Percentiles rank a stretch among this genome's conserved stretches.
Evolutionary conservation across 306 rosid species (phyloP).

Genomic region (Ziziphus jujuba): DNA sequence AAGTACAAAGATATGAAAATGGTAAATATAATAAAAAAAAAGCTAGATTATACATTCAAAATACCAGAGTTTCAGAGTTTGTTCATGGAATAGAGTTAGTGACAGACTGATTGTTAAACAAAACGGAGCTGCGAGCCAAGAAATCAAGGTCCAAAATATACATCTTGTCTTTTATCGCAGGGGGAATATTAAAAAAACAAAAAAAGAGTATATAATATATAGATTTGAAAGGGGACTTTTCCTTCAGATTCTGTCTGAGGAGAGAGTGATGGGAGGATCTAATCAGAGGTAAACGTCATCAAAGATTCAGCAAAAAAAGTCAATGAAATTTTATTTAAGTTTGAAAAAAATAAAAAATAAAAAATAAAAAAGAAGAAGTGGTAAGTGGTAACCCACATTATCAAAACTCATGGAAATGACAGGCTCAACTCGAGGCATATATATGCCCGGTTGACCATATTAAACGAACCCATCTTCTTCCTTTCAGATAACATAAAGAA

Average conservation of each 20-base stretch:
- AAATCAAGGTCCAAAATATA: background rate
- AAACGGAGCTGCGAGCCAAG: background rate
- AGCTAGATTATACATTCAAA: no score
- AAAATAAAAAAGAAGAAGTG: constrained; percentile 2
- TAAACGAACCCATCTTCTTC: background rate
- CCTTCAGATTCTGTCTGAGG: constrained; percentile 57
- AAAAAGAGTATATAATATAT: background rate
- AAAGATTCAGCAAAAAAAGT: constrained; percentile 46
- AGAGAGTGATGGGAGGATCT: constrained; percentile 60
- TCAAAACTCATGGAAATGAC: no score
- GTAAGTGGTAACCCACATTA: constrained; percentile 18
- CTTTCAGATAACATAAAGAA: constrained; percentile 24
- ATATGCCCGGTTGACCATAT: constrained; percentile 43
- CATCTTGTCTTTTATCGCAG: background rate
- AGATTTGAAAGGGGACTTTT: constrained; percentile 40
- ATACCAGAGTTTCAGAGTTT: no score
- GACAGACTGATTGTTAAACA: no score
- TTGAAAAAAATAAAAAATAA: constrained; percentile 24
- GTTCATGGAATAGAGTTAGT: no score
- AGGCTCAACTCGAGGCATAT: constrained; percentile 20
- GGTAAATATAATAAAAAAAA: no score
- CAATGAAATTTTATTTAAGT: constrained; percentile 54
- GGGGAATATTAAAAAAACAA: background rate
- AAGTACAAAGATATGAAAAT: no score
- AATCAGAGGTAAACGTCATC: constrained; percentile 57